Evolutionary conservation across 2,329 filamentous ascomycete genomes (phyloP).

Genomic region (Seiridium unicorne): DNA sequence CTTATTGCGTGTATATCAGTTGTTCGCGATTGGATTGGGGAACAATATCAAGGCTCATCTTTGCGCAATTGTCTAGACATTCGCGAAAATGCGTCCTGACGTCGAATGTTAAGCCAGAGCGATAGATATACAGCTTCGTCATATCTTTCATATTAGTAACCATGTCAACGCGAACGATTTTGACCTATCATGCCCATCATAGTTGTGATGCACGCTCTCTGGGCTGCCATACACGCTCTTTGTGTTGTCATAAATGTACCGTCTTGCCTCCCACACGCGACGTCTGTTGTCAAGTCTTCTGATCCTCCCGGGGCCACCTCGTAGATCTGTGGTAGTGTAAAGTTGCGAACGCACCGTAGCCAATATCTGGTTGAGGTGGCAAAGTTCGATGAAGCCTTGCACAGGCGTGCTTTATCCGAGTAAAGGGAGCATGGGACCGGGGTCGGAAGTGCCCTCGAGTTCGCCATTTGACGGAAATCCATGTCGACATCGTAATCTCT

Average conservation of each 20-base stretch:
- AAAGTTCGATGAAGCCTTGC: background rate
- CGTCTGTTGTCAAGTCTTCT: background rate
- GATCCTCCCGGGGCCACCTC: background rate
- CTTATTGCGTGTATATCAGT: background rate
- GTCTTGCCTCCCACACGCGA: background rate
- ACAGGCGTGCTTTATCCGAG: conserved; percentile 2
- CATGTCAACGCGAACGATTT: background rate
- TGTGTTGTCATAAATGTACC: background rate
- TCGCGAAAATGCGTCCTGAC: background rate
- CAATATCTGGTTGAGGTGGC: background rate
- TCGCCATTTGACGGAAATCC: conserved; percentile 3
- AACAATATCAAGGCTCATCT: background rate
- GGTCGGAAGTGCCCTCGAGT: background rate
- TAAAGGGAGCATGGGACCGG: background rate
- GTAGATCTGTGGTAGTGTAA: conserved; percentile 8
- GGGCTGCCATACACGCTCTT: background rate
- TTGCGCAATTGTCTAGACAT: background rate
- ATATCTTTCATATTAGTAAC: conserved; percentile 1
- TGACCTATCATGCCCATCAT: background rate
- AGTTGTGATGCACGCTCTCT: background rate
- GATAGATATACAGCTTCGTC: background rate
- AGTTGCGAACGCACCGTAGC: background rate
- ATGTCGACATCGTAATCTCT: conserved; percentile 4
- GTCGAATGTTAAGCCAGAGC: conserved; percentile 6
- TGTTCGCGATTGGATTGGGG: background rate